Conservation (phyloP, 192 early-diverging fungal genomes). For the Entomortierella parvispora region DNA sequence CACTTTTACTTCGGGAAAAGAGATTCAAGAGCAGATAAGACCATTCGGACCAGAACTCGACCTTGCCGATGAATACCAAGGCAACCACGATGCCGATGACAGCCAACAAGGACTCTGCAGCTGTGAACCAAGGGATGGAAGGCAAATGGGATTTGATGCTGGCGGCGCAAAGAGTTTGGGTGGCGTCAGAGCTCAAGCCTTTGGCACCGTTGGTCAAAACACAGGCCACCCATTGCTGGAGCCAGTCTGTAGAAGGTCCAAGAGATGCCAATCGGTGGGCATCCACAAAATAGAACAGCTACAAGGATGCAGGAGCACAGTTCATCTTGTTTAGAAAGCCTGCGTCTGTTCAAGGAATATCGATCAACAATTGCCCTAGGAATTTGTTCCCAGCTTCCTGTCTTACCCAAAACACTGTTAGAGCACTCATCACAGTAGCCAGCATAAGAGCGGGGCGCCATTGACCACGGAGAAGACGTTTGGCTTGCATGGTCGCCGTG, state of each 20-base stretch:
- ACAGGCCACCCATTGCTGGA: slow-evolving; percentile 21
- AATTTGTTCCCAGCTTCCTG: too few species aligned
- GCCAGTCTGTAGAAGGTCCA: slow-evolving; percentile 7
- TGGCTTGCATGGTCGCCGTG: slow-evolving; percentile 42
- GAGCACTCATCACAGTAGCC: slow-evolving; percentile 13
- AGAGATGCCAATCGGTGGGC: slow-evolving; percentile 13
- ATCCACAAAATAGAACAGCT: slow-evolving; percentile 47
- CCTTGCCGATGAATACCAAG: slow-evolving; percentile 32
- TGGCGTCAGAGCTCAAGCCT: slow-evolving; percentile 10
- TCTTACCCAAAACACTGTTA: slow-evolving; percentile 43
- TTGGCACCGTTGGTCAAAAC: background rate
- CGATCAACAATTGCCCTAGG: too few species aligned
- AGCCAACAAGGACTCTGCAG: slow-evolving; percentile 31
- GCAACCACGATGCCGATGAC: slow-evolving; percentile 24
- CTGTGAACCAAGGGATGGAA: slow-evolving; percentile 36
- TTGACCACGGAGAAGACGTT: slow-evolving; percentile 41
- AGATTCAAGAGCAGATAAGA: slow-evolving; percentile 6
- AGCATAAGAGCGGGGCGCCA: slow-evolving; percentile 50
- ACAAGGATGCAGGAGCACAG: background rate
- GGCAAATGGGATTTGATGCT: slow-evolving; percentile 8
- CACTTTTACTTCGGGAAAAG: slow-evolving; percentile 17
- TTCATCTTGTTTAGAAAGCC: too few species aligned
- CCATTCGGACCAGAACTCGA: slow-evolving; percentile 48
- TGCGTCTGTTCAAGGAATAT: too few species aligned
- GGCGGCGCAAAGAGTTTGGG: slow-evolving; percentile 21